A percentile compares a stretch with the other conserved stretches of the same genome.
phyloP scores from a whole-genome alignment of 345 rosid species.

The Corymbia maculata region DNA sequence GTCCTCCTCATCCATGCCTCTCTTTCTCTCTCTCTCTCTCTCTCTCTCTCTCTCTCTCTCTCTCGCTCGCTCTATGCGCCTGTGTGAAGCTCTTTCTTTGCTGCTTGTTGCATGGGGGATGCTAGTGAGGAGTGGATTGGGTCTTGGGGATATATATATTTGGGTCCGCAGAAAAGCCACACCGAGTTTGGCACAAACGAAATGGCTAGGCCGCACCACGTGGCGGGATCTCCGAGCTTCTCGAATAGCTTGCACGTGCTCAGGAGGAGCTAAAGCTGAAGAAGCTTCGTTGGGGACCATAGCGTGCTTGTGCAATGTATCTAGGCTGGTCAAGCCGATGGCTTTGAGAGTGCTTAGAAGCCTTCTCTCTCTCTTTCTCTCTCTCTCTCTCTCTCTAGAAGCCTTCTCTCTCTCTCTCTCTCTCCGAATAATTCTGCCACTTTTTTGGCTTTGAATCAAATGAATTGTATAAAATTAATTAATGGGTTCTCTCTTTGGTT shows the following conservation, averaged over 20 bases:
- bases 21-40: neutral
- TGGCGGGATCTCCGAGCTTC: neutral
- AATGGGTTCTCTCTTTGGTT: neutral
- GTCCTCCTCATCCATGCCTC: constrained; percentile 17
- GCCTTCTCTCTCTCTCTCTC: neutral
- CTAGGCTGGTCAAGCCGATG: constrained; percentile 44
- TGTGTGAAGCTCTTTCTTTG: neutral
- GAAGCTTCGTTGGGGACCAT: constrained; percentile 9
- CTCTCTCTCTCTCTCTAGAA: neutral
- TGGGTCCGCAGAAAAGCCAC: neutral
- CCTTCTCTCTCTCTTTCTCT: neutral
- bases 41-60: neutral
- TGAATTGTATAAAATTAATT: neutral
- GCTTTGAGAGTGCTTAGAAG: constrained; percentile 8
- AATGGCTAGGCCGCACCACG: constrained; percentile 3
- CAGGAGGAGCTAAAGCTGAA: neutral
- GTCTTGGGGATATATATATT: constrained; percentile 3
- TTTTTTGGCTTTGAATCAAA: neutral
- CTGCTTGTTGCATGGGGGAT: neutral
- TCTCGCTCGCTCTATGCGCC: neutral
- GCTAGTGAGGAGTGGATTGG: neutral
- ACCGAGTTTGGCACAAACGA: neutral
- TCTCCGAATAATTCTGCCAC: neutral
- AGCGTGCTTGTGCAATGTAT: constrained; percentile 22
- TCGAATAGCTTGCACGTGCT: neutral